phyloP scores from a whole-genome alignment of 352 stramenopile genomes.

The Phytophthora gonapodyides region DNA sequence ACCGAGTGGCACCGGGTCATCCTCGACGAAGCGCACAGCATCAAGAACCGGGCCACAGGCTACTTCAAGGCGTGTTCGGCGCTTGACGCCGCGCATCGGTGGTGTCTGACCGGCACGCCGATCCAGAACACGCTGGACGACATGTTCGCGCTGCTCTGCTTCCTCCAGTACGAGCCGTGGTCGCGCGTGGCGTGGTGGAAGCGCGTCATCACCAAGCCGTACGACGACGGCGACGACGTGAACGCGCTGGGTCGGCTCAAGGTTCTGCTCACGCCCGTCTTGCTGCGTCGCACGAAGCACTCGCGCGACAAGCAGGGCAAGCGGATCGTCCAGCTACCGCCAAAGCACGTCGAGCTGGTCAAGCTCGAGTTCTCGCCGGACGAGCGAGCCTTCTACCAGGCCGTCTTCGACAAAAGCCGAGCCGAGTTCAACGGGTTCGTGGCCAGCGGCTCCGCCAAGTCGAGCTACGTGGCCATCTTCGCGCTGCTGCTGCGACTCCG shows the following conservation, averaged over 20 bases:
- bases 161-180: constrained; percentile 88
- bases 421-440: constrained; percentile 91
- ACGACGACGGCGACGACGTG: constrained; percentile 70
- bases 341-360: constrained; percentile 72
- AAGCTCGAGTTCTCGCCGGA: constrained; percentile 70
- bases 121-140: constrained; percentile 91
- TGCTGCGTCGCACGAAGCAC: constrained; percentile 89
- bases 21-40: constrained; percentile 91
- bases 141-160: constrained; percentile 85
- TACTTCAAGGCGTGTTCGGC: constrained; percentile 71
- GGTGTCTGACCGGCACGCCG: constrained; percentile 91
- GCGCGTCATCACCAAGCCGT: constrained; percentile 76
- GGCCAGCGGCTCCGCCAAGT: constrained; percentile 65
- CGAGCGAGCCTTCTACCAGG: constrained; percentile 87
- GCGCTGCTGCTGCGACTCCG: constrained; percentile 85
- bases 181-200: constrained; percentile 83
- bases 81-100: constrained; percentile 69
- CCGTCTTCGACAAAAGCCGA: constrained; percentile 83
- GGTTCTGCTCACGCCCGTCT: constrained; percentile 66
- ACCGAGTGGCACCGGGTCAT: constrained; percentile 86
- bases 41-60: constrained; percentile 86
- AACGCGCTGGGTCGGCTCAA: constrained; percentile 68
- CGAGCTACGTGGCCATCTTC: constrained; percentile 91
- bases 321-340: constrained; percentile 71
- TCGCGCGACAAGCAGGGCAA: constrained; percentile 67